phyloP scores from a whole-genome alignment of 164 flowering plant genomes.

The Umbellularia californica region DNA sequence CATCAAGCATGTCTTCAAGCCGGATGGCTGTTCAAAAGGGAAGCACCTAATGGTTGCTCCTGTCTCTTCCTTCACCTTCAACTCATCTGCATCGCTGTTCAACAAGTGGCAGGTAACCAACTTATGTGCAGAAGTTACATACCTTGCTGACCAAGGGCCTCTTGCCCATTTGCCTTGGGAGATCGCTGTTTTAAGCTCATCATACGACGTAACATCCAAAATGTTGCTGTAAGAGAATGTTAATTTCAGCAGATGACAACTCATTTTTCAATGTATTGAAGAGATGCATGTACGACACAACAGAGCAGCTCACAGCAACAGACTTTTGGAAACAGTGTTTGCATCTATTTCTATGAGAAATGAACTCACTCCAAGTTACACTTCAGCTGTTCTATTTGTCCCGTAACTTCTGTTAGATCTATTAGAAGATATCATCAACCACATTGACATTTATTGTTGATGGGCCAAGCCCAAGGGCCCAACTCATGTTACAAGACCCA shows the following conservation, averaged over 20 bases:
- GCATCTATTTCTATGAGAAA: too few species aligned
- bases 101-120: neutral
- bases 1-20: conserved; percentile 70
- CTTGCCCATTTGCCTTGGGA: conserved; percentile 92
- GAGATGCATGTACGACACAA: neutral
- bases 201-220: conserved; percentile 79
- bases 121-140: neutral
- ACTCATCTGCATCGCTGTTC: conserved; percentile 72
- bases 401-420: too few species aligned
- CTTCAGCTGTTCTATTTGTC: too few species aligned
- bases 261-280: too few species aligned
- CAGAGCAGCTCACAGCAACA: neutral
- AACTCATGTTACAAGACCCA: too few species aligned
- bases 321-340: too few species aligned
- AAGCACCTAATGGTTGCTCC: conserved; percentile 90
- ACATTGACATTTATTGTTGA: too few species aligned
- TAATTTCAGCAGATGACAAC: neutral
- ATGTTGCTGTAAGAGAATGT: conserved; percentile 53
- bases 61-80: conserved; percentile 84
- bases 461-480: too few species aligned
- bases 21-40: conserved; percentile 84
- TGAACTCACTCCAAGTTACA: too few species aligned
- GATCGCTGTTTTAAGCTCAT: conserved; percentile 77
- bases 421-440: too few species aligned
- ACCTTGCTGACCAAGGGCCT: conserved; percentile 98